Percentiles rank a stretch among this genome's conserved stretches.
phyloP scores from a whole-genome alignment of 1,284 basidiomycete genomes.

The Quambalaria eucalypti region DNA sequence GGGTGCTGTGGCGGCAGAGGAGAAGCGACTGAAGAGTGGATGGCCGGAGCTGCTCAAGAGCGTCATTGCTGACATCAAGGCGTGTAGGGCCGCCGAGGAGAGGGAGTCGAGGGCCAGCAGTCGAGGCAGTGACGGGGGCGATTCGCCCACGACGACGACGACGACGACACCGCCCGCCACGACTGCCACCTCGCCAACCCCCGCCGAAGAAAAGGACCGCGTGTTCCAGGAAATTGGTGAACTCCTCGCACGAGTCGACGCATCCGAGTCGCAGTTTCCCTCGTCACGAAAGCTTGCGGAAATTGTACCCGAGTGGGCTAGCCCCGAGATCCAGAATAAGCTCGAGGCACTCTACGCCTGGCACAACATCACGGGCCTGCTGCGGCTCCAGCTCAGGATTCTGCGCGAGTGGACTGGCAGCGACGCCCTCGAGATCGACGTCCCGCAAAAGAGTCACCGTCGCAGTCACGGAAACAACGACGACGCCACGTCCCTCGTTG shows the following conservation, averaged over 20 bases:
- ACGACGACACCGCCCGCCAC: too few species aligned
- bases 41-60: slow-evolving; percentile 69
- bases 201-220: slow-evolving; percentile 10
- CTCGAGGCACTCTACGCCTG: slow-evolving; percentile 40
- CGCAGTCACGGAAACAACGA: not conserved
- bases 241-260: slow-evolving; percentile 34
- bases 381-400: slow-evolving; percentile 33
- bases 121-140: slow-evolving; percentile 1
- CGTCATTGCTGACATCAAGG: slow-evolving; percentile 71
- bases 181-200: not conserved
- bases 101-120: slow-evolving; percentile 5
- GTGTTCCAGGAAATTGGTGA: slow-evolving; percentile 22
- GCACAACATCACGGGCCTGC: slow-evolving; percentile 34
- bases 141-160: not conserved
- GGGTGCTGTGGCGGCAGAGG: slow-evolving; percentile 71
- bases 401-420: slow-evolving; percentile 43
- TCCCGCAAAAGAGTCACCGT: not conserved
- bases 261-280: slow-evolving; percentile 40
- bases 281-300: slow-evolving; percentile 29
- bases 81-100: slow-evolving; percentile 57
- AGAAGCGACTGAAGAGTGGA: slow-evolving; percentile 68
- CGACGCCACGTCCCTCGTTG: not conserved
- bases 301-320: slow-evolving; percentile 36
- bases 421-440: slow-evolving; percentile 27
- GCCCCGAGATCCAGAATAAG: slow-evolving; percentile 27